Evolutionary conservation across 192 early-diverging fungal genomes (phyloP).

Genomic region (Geranomyces variabilis): DNA sequence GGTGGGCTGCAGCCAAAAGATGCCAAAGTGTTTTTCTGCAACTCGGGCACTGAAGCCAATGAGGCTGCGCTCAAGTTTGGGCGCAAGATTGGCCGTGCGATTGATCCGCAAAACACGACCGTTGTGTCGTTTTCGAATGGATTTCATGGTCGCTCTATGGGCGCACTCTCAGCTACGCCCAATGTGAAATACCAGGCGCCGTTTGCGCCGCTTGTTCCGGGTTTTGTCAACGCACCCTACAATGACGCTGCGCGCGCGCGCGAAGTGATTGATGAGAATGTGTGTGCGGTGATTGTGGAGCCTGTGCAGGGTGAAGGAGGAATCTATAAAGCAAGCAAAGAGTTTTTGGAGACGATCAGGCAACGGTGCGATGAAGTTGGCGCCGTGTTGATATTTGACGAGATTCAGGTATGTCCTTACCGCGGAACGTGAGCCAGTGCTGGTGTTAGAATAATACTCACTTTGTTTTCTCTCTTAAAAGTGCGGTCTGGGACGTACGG

Average conservation of each 20-base stretch:
- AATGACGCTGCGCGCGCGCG: constrained; percentile 72
- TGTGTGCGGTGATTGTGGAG: constrained; percentile 93
- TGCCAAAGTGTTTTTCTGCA: constrained; percentile 87
- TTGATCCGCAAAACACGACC: constrained; percentile 51
- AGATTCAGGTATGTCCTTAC: constrained; percentile 75
- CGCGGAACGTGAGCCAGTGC: too few relatives aligned
- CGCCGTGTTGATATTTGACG: constrained; percentile 92
- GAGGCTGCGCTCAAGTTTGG: constrained; percentile 95
- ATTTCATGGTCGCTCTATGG: constrained; percentile 97
- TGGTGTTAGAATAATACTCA: too few relatives aligned
- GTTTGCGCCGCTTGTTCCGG: constrained; percentile 88
- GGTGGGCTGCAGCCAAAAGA: constrained; percentile 41
- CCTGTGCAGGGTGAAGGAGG: constrained; percentile 98
- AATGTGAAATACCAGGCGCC: constrained; percentile 94
- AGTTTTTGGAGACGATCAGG: constrained; percentile 80
- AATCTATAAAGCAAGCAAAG: constrained; percentile 69
- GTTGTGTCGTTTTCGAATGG: constrained; percentile 88
- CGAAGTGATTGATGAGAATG: constrained; percentile 71
- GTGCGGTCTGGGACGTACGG: constrained; percentile 90
- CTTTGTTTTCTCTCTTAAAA: constrained; percentile 37
- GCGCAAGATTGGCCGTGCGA: constrained; percentile 78
- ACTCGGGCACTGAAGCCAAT: constrained; percentile 98
- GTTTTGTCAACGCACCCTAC: constrained; percentile 70
- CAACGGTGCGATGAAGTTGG: constrained; percentile 81
- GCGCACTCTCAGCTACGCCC: constrained; percentile 92